Evolutionary conservation across 192 early-diverging fungal genomes (phyloP), one percentile per base, ranked within the genome.

Genomic region (Chytriomyces confervae): DNA sequence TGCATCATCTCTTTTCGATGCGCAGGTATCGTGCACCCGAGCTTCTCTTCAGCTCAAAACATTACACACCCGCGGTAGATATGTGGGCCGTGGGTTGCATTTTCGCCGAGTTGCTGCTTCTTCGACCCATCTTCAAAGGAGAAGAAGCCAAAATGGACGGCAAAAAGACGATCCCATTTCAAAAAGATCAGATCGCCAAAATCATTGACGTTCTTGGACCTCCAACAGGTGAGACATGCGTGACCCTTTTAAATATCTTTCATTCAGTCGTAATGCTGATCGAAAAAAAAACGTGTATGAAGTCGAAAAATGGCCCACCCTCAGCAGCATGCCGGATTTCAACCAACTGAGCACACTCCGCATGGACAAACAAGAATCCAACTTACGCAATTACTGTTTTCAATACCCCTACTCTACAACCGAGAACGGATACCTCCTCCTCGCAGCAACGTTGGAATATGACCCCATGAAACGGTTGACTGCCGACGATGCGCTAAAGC

Each of bases 1-100:
- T 36, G 36, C 3, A 36, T 36, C 36, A 36, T 36, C 36, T 36
- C 36, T 36, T 36, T 69, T 49, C 20, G n/a, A 69, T 6, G 6
- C n/a, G 13, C n/a, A 80, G 79, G 79, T 84, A 84, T 70, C 66
- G 86, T n/a, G 48, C 86, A 4, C 84, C 85, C 8, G 86, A 87
- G 74, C 77, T 87, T 11, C 76, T 87, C 8, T 53, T 87, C 7
- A 83, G 85, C 3, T 69, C 86, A n/a, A 64, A 80, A 36, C 86
- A 87, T 63, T 86, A 86, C 69, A 86, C 85, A 5, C 72, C 81
- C 24, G 84, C 82, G 16, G 76, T 84, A 2, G 96, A 96, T 72
- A 96, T 97, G 83, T 96, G 95, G 95, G 94, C 95, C 1, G 93
- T 97, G 49, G 96, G 96, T 23, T 98, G 96, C 80, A 98, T 98